These are phyloP conservation scores for Saccharomycopsis crataegensis DNA, from an alignment of 1,139 yeast genomes.

Conservation along the genomic window DNA sequence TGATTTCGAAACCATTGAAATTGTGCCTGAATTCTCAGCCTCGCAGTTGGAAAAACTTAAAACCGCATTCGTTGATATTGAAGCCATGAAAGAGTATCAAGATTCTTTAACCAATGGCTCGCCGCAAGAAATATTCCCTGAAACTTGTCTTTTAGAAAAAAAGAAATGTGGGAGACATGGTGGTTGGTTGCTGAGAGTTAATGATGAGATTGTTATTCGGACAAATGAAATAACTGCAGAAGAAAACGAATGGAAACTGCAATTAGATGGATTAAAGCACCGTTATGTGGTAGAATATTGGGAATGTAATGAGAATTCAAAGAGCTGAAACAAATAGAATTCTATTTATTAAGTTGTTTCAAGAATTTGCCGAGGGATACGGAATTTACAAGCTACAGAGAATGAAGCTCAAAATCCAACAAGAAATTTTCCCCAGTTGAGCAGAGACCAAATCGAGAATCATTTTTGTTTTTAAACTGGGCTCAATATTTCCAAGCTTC, in stretches of 20 bases:
- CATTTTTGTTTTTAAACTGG: too few relatives aligned
- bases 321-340: neutral
- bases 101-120: neutral
- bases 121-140: neutral
- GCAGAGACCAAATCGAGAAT: too few relatives aligned
- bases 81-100: neutral
- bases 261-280: constrained; percentile 21
- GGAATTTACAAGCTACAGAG: too few relatives aligned
- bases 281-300: constrained; percentile 11
- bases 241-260: constrained; percentile 20
- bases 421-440: too few relatives aligned
- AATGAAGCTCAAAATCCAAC: too few relatives aligned
- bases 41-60: neutral
- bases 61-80: constrained; percentile 34
- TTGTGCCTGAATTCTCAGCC: neutral
- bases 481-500: too few relatives aligned
- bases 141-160: constrained; percentile 52
- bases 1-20: neutral
- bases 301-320: constrained; percentile 7
- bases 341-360: too few relatives aligned
- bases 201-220: constrained; percentile 36
- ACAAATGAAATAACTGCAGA: constrained; percentile 27
- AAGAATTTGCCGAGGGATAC: too few relatives aligned
- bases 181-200: constrained; percentile 55
- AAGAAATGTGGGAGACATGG: constrained; percentile 59